phyloP scores from a whole-genome alignment of 805 yeast genomes.

The Blastobotrys americana region DNA sequence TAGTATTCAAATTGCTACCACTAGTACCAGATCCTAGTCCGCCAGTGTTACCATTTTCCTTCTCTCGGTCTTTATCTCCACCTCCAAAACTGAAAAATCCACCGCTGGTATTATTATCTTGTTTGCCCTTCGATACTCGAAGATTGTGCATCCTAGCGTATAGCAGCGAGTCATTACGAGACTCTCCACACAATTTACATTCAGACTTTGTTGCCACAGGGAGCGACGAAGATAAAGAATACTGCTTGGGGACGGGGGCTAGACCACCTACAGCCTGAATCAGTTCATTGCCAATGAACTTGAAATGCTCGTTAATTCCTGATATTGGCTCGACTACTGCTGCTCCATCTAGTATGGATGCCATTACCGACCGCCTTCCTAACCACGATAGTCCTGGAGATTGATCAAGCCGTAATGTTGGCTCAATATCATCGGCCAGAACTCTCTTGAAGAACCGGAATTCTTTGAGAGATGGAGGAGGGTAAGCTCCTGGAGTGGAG shows the following conservation, averaged over 20 bases:
- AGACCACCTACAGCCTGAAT: constrained; percentile 1
- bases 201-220: constrained; percentile 71
- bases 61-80: too few relatives aligned
- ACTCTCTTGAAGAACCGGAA: constrained; percentile 56
- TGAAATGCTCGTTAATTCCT: constrained; percentile 68
- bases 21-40: too few relatives aligned
- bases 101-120: constrained; percentile 12
- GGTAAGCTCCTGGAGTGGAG: not conserved
- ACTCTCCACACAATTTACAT: constrained; percentile 82
- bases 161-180: constrained; percentile 58
- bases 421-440: constrained; percentile 73
- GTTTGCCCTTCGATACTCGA: constrained; percentile 30
- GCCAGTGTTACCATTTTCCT: constrained; percentile 7
- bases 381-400: constrained; percentile 62
- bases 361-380: constrained; percentile 53
- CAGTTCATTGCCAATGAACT: constrained; percentile 5
- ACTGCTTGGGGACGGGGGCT: constrained; percentile 21
- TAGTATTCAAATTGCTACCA: not conserved
- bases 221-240: constrained; percentile 43
- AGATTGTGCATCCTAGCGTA: constrained; percentile 73
- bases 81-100: not conserved
- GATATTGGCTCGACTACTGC: constrained; percentile 81
- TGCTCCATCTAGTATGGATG: constrained; percentile 67
- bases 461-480: constrained; percentile 35
- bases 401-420: constrained; percentile 53